Percentiles rank a stretch among this genome's conserved stretches.
phyloP scores from a whole-genome alignment of 192 early-diverging fungal species.

The Coemansia sp. region DNA sequence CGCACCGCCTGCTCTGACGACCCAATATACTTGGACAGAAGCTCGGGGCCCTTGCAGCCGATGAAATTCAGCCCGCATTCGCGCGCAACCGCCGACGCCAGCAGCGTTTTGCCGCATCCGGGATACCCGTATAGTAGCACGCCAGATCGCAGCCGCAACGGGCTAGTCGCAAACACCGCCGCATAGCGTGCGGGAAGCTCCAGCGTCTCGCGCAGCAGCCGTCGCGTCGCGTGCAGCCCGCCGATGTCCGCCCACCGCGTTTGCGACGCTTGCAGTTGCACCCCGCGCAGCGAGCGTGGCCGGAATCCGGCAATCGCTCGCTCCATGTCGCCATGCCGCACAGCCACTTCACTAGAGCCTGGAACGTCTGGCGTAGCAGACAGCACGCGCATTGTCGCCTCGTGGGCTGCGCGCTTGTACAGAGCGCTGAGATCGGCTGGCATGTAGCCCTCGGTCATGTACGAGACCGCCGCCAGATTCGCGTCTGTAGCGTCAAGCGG shows the following conservation, averaged over 20 bases:
- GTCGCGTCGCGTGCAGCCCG: slow-evolving; percentile 79
- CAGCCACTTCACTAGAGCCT: slow-evolving; percentile 9
- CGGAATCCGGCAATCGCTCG: slow-evolving; percentile 78
- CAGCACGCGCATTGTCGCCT: slow-evolving; percentile 71
- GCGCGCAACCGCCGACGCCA: slow-evolving; percentile 93
- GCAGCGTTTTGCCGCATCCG: slow-evolving; percentile 97
- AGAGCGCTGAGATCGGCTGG: slow-evolving; percentile 80
- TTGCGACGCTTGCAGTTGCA: slow-evolving; percentile 74
- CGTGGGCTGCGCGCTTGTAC: slow-evolving; percentile 79
- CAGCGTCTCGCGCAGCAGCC: slow-evolving; percentile 84
- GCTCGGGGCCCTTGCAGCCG: slow-evolving; percentile 94
- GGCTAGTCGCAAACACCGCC: slow-evolving; percentile 83
- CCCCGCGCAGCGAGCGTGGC: slow-evolving; percentile 76
- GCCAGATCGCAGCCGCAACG: slow-evolving; percentile 89
- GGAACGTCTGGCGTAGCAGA: neutral
- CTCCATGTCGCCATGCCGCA: slow-evolving; percentile 70
- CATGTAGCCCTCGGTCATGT: slow-evolving; percentile 85
- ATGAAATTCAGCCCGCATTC: slow-evolving; percentile 98
- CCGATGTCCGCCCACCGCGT: slow-evolving; percentile 91
- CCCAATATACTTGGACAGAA: slow-evolving; percentile 99
- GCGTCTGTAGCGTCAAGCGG: slow-evolving; percentile 58
- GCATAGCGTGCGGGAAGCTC: slow-evolving; percentile 96
- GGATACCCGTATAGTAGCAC: slow-evolving; percentile 95
- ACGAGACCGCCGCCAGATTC: slow-evolving; percentile 74
- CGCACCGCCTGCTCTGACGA: slow-evolving; percentile 94